A percentile compares a stretch with the other conserved stretches of the same genome.
Evolutionary conservation across 805 yeast genomes (phyloP).

Genomic region (Komagataella phaffii): DNA sequence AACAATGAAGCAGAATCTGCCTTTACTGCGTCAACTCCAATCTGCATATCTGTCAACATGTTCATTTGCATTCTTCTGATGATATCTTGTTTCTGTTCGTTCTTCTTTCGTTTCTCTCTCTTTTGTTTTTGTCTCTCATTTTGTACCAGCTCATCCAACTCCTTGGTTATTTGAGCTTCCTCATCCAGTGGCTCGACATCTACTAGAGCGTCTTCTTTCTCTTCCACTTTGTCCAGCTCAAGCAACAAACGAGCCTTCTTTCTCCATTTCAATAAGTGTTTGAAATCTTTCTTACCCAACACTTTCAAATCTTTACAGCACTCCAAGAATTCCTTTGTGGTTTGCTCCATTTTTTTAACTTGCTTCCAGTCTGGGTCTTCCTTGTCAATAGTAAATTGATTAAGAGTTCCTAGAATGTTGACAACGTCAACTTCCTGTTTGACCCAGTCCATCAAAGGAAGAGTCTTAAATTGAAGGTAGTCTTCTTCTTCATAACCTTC

Average conservation of each 20-base stretch:
- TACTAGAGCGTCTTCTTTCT: slow-evolving; percentile 36
- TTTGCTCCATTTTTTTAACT: slow-evolving; percentile 58
- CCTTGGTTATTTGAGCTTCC: slow-evolving; percentile 82
- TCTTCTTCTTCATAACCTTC: slow-evolving; percentile 97
- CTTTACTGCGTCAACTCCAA: slow-evolving; percentile 86
- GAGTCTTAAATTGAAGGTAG: slow-evolving; percentile 53
- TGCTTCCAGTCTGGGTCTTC: slow-evolving; percentile 61
- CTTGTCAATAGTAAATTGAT: slow-evolving; percentile 48
- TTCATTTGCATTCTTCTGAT: slow-evolving; percentile 88
- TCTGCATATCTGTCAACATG: slow-evolving; percentile 84
- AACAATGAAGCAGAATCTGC: slow-evolving; percentile 71
- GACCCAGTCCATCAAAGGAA: slow-evolving; percentile 71
- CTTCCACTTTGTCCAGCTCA: slow-evolving; percentile 38
- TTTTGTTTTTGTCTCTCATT: slow-evolving; percentile 56
- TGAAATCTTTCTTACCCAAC: slow-evolving; percentile 88
- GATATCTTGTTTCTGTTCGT: slow-evolving; percentile 80
- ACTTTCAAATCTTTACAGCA: slow-evolving; percentile 89
- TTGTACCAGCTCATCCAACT: slow-evolving; percentile 58
- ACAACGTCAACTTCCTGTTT: slow-evolving; percentile 66
- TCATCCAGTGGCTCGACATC: slow-evolving; percentile 69
- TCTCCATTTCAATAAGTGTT: slow-evolving; percentile 77
- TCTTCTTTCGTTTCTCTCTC: slow-evolving; percentile 71
- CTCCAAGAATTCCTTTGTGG: slow-evolving; percentile 66
- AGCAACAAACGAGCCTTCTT: slow-evolving; percentile 68
- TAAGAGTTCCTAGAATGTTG: slow-evolving; percentile 61